Evolutionary conservation across 2,329 filamentous ascomycete species (phyloP).

Genomic region (Microsporum ferrugineum): DNA sequence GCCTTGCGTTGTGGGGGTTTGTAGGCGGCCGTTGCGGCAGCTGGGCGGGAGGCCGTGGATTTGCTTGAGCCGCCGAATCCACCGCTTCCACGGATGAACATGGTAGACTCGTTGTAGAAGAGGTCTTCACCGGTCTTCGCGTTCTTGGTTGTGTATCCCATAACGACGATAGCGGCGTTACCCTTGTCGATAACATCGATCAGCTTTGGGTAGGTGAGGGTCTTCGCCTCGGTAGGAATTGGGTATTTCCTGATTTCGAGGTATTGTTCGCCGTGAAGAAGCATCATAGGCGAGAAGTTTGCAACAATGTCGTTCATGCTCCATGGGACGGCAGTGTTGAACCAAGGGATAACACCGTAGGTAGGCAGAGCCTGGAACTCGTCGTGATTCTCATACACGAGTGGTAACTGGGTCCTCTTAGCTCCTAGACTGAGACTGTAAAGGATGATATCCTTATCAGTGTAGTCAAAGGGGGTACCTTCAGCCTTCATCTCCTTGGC

Average conservation of each 20-base stretch:
- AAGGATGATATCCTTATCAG: slow-evolving; percentile 78
- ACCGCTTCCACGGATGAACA: slow-evolving; percentile 82
- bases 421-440: slow-evolving; percentile 94
- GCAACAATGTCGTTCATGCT: slow-evolving; percentile 71
- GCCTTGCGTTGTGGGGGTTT: slow-evolving; percentile 63
- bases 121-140: slow-evolving; percentile 76
- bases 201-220: slow-evolving; percentile 65
- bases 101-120: slow-evolving; percentile 93
- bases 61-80: slow-evolving; percentile 80
- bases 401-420: slow-evolving; percentile 74
- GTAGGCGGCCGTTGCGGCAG: slow-evolving; percentile 68
- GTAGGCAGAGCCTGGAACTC: slow-evolving; percentile 90
- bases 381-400: slow-evolving; percentile 82
- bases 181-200: slow-evolving; percentile 97
- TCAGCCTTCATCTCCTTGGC: slow-evolving; percentile 60
- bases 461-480: slow-evolving; percentile 68
- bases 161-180: slow-evolving; percentile 70
- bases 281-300: slow-evolving; percentile 97
- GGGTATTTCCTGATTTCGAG: slow-evolving; percentile 89
- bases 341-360: slow-evolving; percentile 93
- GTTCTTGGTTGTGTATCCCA: slow-evolving; percentile 70
- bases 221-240: slow-evolving; percentile 69
- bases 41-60: slow-evolving; percentile 54
- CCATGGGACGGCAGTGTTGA: slow-evolving; percentile 72
- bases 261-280: slow-evolving; percentile 96